Evolutionary conservation across 306 rosid species (phyloP).

Genomic region (Prunus dulcis): DNA sequence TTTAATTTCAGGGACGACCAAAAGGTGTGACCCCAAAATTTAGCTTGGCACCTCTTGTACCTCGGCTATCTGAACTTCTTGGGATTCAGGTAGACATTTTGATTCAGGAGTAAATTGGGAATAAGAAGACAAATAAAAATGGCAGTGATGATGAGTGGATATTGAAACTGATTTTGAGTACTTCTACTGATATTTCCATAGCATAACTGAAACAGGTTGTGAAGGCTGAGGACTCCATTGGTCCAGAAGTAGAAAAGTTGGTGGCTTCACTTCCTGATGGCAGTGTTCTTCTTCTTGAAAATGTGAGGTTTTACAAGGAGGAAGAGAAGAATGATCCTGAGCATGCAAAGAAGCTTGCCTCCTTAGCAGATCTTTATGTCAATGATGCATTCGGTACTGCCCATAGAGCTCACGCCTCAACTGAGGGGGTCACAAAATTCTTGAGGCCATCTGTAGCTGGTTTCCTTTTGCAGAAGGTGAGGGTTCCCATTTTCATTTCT

Average conservation of each 20-base stretch:
- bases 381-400: constrained; percentile 99
- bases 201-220: constrained; percentile 53
- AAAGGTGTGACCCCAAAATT: constrained; percentile 96
- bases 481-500: constrained; percentile 1
- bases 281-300: constrained; percentile 91
- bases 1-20: constrained; percentile 85
- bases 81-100: constrained; percentile 64
- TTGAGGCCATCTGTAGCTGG: constrained; percentile 98
- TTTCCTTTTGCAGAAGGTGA: constrained; percentile 94
- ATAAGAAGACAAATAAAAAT: background rate
- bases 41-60: constrained; percentile 96
- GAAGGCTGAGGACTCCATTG: constrained; percentile 91
- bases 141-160: constrained; percentile 10
- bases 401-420: constrained; percentile 98
- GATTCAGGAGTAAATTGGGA: background rate
- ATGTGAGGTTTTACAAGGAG: constrained; percentile 97
- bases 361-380: constrained; percentile 87
- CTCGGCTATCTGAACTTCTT: constrained; percentile 90
- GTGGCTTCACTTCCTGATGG: constrained; percentile 88
- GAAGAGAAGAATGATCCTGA: constrained; percentile 98
- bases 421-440: constrained; percentile 97
- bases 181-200: constrained; percentile 17
- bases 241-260: constrained; percentile 87
- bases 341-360: constrained; percentile 90
- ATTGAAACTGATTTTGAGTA: background rate